Conservation (phyloP, 345 rosid genomes). For the Mallotus nudiflorus region DNA sequence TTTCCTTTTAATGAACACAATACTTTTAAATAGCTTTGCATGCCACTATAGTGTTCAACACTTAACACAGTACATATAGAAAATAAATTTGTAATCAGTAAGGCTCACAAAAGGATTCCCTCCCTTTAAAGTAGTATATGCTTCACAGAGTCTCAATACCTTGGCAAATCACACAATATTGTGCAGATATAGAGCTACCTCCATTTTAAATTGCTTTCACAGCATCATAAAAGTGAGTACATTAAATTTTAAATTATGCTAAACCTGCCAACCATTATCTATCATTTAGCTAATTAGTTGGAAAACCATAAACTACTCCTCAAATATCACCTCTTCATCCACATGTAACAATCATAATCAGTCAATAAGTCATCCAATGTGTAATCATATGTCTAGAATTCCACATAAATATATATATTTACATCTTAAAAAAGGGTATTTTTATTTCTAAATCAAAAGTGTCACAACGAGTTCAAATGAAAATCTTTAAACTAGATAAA, state of each 20-base stretch:
- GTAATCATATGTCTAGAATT: background rate
- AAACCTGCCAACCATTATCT: no score
- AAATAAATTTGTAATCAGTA: background rate
- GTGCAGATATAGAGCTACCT: background rate
- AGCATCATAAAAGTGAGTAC: background rate
- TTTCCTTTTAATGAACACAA: no score
- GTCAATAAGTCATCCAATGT: background rate
- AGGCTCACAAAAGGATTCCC: background rate
- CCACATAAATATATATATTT: background rate
- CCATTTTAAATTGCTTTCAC: background rate
- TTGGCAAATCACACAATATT: background rate
- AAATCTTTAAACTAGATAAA: background rate
- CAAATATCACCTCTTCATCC: background rate
- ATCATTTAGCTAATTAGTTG: background rate
- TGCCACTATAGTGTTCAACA: background rate
- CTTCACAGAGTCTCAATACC: no score
- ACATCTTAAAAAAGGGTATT: background rate
- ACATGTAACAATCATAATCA: no score
- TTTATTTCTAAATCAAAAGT: constrained; percentile 5
- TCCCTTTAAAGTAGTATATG: no score
- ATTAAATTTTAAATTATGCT: background rate
- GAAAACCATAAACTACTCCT: background rate
- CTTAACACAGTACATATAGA: no score
- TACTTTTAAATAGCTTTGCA: no score
- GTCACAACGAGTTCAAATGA: background rate